Evolutionary conservation across 2,329 filamentous ascomycete genomes (phyloP).

Genomic region (Clarireedia paspali): DNA sequence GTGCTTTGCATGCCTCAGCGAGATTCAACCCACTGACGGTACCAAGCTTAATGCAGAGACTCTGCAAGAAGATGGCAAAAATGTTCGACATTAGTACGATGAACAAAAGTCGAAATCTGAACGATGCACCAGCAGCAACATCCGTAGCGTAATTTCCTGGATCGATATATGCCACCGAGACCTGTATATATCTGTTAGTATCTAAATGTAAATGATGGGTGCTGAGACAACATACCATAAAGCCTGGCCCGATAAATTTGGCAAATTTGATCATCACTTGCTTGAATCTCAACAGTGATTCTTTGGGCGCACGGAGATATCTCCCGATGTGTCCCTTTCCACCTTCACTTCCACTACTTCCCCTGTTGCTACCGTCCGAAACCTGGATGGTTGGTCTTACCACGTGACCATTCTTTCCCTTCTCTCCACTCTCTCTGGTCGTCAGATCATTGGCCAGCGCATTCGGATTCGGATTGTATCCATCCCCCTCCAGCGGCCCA

Average conservation of each 20-base stretch:
- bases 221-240: constrained; percentile 21
- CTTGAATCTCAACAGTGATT: constrained; percentile 14
- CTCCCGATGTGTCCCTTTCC: constrained; percentile 6
- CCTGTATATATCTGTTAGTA: constrained; percentile 16
- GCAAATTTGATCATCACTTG: constrained; percentile 29
- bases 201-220: not conserved
- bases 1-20: constrained; percentile 42
- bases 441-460: constrained; percentile 51
- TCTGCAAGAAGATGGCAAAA: constrained; percentile 51
- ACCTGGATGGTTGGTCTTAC: constrained; percentile 3
- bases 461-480: constrained; percentile 55
- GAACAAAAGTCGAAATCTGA: constrained; percentile 45
- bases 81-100: constrained; percentile 49
- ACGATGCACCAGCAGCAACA: constrained; percentile 47
- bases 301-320: not conserved
- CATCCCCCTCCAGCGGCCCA: constrained; percentile 39
- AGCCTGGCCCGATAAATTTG: constrained; percentile 46
- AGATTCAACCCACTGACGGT: constrained; percentile 47
- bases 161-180: constrained; percentile 34
- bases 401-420: constrained; percentile 8
- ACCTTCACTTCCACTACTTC: not conserved
- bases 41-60: constrained; percentile 47
- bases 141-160: constrained; percentile 50
- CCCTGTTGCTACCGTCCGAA: not conserved
- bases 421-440: constrained; percentile 40